These are phyloP conservation scores for Leccinellum albellum DNA, from an alignment of 768 basidiomycete genomes.

Conservation along the genomic window DNA sequence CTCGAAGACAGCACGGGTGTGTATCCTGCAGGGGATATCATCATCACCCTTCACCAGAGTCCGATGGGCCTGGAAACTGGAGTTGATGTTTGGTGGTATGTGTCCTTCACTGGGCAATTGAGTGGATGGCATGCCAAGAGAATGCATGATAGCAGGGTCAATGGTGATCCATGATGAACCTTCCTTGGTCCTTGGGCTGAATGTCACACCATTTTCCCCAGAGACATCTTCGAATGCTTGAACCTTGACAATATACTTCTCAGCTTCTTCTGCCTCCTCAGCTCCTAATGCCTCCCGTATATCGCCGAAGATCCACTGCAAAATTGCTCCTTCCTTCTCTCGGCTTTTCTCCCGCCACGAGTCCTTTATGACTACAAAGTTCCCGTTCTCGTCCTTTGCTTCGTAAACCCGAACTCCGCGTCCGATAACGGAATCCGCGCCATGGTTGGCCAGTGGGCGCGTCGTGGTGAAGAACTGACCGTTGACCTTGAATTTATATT, in stretches of 20 bases:
- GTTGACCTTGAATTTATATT: slow-evolving; percentile 1
- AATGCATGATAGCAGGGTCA: no score
- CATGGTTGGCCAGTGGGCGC: background rate
- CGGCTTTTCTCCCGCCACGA: slow-evolving; percentile 7
- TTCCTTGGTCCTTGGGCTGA: no score
- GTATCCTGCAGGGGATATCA: background rate
- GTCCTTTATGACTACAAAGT: background rate
- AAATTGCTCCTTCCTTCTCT: background rate
- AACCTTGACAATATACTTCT: background rate
- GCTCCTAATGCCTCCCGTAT: background rate
- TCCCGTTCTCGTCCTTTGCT: background rate
- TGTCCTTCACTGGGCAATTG: no score
- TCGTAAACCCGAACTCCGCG: slow-evolving; percentile 1
- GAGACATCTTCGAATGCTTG: background rate
- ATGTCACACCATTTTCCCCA: no score
- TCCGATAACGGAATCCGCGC: background rate
- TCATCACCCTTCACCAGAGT: no score
- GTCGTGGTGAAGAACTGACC: background rate
- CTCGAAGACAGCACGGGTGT: background rate
- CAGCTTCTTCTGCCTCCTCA: background rate
- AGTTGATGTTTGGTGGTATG: no score
- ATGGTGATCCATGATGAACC: no score
- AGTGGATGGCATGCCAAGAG: no score
- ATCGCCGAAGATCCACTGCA: background rate
- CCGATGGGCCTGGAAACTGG: no score